Evolutionary conservation across 805 yeast species (phyloP).

Genomic region (Kuraishia hungarica): DNA sequence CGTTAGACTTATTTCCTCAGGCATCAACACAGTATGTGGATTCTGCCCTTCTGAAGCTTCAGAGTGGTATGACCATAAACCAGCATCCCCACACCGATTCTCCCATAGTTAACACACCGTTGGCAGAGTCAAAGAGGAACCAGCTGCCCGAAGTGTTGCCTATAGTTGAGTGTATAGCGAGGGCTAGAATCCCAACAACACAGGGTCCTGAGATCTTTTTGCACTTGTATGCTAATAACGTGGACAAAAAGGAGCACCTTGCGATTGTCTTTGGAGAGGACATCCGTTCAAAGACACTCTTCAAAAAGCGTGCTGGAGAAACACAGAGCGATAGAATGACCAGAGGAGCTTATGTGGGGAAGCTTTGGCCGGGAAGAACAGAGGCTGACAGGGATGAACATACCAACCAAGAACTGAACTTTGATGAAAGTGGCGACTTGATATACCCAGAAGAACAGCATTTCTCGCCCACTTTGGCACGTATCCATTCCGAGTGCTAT

Average conservation of each 20-base stretch:
- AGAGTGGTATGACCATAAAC: neutral
- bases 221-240: slow-evolving; percentile 78
- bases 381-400: slow-evolving; percentile 55
- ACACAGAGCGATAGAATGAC: slow-evolving; percentile 93
- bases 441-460: slow-evolving; percentile 17
- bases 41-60: neutral
- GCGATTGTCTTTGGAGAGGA: slow-evolving; percentile 96
- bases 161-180: slow-evolving; percentile 73
- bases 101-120: neutral
- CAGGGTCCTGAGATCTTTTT: slow-evolving; percentile 90
- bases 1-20: slow-evolving; percentile 17
- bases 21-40: slow-evolving; percentile 14
- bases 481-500: slow-evolving; percentile 96
- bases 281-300: slow-evolving; percentile 71
- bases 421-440: slow-evolving; percentile 31
- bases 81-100: neutral
- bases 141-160: slow-evolving; percentile 56
- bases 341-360: slow-evolving; percentile 96
- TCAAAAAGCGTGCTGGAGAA: slow-evolving; percentile 53
- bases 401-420: slow-evolving; percentile 27
- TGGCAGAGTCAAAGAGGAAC: slow-evolving; percentile 17
- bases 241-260: slow-evolving; percentile 88
- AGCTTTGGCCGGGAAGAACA: slow-evolving; percentile 76
- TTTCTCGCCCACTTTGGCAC: slow-evolving; percentile 51
- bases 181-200: slow-evolving; percentile 96